These are phyloP conservation scores for Yarrowia yakushimensis DNA, from an alignment of 805 yeast genomes.

Conservation along the genomic window DNA sequence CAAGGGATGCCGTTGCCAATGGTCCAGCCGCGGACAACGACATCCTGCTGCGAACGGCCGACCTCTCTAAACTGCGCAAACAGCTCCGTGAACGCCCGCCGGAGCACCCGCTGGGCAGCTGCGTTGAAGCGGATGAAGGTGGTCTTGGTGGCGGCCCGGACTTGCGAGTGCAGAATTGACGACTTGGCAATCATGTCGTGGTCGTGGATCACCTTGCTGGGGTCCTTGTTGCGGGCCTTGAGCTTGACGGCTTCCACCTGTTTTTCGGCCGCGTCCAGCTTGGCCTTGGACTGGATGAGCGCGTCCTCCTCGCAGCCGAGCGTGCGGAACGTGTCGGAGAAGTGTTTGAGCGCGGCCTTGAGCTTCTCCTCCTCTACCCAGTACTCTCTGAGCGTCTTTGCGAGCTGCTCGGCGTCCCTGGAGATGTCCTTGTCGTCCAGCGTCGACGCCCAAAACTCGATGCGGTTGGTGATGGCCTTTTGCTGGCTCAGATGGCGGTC, in stretches of 20 bases:
- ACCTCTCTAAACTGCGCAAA: slow-evolving; percentile 11
- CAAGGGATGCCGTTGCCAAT: slow-evolving; percentile 2
- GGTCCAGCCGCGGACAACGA: not conserved
- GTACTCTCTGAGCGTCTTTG: not conserved
- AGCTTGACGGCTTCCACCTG: slow-evolving; percentile 22
- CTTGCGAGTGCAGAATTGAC: slow-evolving; percentile 23
- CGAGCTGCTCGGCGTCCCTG: slow-evolving; percentile 4
- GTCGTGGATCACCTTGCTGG: not conserved
- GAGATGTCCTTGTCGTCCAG: slow-evolving; percentile 5
- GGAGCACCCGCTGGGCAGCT: slow-evolving; percentile 5
- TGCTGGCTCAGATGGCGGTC: slow-evolving; percentile 18
- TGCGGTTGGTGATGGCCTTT: slow-evolving; percentile 17
- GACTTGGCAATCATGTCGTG: slow-evolving; percentile 23
- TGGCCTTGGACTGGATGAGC: slow-evolving; percentile 3
- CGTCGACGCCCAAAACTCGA: slow-evolving; percentile 24
- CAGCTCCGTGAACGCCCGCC: slow-evolving; percentile 10
- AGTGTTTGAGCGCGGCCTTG: slow-evolving; percentile 3
- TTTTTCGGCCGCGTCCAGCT: slow-evolving; percentile 10
- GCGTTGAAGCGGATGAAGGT: slow-evolving; percentile 21
- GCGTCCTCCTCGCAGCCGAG: slow-evolving; percentile 22
- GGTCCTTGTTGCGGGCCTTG: slow-evolving; percentile 18
- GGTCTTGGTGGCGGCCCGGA: slow-evolving; percentile 13
- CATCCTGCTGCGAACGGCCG: not conserved
- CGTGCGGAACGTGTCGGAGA: slow-evolving; percentile 1
- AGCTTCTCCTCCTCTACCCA: slow-evolving; percentile 21